A percentile compares a stretch with the other conserved stretches of the same genome.
Conservation (phyloP, 2,329 filamentous ascomycete genomes). For the Aspergillus uvarum region DNA sequence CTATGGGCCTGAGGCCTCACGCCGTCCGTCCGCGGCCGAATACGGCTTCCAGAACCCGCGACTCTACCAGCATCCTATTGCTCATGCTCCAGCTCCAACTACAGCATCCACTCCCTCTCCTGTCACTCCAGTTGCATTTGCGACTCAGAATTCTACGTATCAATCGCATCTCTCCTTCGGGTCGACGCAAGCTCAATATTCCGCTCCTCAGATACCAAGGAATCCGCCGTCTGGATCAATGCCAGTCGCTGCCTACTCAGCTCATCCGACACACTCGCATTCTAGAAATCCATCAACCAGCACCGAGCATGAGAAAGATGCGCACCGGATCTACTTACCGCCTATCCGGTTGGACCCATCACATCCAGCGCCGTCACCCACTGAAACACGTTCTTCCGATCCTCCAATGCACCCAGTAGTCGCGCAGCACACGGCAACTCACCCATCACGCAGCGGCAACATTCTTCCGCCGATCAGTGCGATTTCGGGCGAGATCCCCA, state of each 20-base stretch:
- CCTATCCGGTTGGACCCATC: constrained; percentile 20
- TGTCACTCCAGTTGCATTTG: constrained; percentile 26
- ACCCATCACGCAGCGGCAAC: constrained; percentile 29
- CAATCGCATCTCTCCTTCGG: constrained; percentile 46
- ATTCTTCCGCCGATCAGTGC: constrained; percentile 41
- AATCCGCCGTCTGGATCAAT: constrained; percentile 44
- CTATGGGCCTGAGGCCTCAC: constrained; percentile 43
- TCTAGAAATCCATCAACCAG: constrained; percentile 32
- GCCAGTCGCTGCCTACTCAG: constrained; percentile 33
- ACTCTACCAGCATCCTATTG: constrained; percentile 36
- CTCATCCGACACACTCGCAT: constrained; percentile 36
- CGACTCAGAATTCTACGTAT: constrained; percentile 25
- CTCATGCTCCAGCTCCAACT: constrained; percentile 37
- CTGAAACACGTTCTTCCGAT: constrained; percentile 39
- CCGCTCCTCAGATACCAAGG: constrained; percentile 42
- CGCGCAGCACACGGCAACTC: constrained; percentile 23
- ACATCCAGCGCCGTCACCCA: constrained; percentile 27
- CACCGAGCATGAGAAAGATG: constrained; percentile 36
- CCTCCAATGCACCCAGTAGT: constrained; percentile 44
- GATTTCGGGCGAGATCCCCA: constrained; percentile 29
- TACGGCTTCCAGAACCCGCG: constrained; percentile 37
- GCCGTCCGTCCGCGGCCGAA: constrained; percentile 53
- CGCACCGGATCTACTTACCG: constrained; percentile 25
- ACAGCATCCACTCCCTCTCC: constrained; percentile 31
- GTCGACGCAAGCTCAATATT: constrained; percentile 43